These are phyloP conservation scores for Gossypium bickii DNA, from an alignment of 345 rosid species.

Conservation along the genomic window DNA sequence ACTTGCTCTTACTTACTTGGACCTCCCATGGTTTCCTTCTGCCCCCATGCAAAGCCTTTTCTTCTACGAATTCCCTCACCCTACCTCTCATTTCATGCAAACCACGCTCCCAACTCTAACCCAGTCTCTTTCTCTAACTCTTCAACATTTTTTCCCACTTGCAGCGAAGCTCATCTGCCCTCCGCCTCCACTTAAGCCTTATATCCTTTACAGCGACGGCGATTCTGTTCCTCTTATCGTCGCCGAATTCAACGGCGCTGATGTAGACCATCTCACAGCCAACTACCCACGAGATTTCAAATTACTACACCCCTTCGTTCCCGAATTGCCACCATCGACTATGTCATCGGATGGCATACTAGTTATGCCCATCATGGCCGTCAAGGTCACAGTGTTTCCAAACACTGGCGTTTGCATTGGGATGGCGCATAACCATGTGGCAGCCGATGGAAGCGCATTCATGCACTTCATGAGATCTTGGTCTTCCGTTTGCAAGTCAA, in stretches of 20 bases:
- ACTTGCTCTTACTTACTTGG: slow-evolving; percentile 41
- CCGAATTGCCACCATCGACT: not conserved
- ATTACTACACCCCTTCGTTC: not conserved
- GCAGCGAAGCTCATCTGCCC: slow-evolving; percentile 26
- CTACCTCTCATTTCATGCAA: slow-evolving; percentile 30
- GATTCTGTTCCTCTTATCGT: slow-evolving; percentile 25
- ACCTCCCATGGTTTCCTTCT: slow-evolving; percentile 53
- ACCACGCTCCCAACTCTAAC: slow-evolving; percentile 34
- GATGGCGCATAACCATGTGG: slow-evolving; percentile 39
- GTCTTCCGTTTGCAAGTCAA: slow-evolving; percentile 29
- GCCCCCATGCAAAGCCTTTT: slow-evolving; percentile 41
- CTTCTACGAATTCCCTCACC: slow-evolving; percentile 35
- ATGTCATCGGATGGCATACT: not conserved
- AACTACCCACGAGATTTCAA: slow-evolving; percentile 18
- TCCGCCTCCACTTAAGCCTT: slow-evolving; percentile 8
- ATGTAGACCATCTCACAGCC: slow-evolving; percentile 20
- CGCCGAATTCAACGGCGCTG: slow-evolving; percentile 21
- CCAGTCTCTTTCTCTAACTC: slow-evolving; percentile 45
- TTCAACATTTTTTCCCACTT: slow-evolving; percentile 40
- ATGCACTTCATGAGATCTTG: slow-evolving; percentile 39
- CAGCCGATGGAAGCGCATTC: slow-evolving; percentile 40
- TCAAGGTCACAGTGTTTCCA: slow-evolving; percentile 37
- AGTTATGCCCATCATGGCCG: slow-evolving; percentile 27
- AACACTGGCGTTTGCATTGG: slow-evolving; percentile 37
- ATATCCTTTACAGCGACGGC: slow-evolving; percentile 21